Conservation (phyloP, 2,329 filamentous ascomycete species). For the Colletotrichum horii region DNA sequence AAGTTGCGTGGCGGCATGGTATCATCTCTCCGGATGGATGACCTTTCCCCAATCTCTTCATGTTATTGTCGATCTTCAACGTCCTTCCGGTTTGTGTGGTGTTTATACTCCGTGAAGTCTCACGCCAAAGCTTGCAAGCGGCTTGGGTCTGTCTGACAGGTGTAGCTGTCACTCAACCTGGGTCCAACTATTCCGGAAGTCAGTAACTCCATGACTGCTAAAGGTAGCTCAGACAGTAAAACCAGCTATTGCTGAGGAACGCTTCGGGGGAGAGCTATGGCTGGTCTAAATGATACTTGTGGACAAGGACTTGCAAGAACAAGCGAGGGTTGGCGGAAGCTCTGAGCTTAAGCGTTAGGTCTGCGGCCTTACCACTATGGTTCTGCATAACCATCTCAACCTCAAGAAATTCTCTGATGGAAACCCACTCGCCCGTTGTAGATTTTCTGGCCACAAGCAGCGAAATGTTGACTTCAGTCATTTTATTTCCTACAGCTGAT, state of each 20-base stretch:
- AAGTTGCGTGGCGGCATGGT: not conserved
- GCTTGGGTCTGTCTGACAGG: not conserved
- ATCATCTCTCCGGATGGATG: not conserved
- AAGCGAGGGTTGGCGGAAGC: not conserved
- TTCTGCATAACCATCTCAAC: not conserved
- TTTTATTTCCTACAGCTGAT: not conserved
- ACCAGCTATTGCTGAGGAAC: not conserved
- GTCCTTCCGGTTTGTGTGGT: not conserved
- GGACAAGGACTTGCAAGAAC: not conserved
- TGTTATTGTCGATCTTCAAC: not conserved
- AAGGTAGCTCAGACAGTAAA: not conserved
- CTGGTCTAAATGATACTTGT: not conserved
- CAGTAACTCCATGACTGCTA: not conserved
- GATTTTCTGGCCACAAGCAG: not conserved
- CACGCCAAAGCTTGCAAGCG: not conserved
- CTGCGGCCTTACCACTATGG: not conserved
- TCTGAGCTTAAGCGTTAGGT: not conserved
- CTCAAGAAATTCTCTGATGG: not conserved
- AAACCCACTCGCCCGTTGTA: not conserved
- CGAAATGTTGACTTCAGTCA: not conserved
- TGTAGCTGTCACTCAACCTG: not conserved
- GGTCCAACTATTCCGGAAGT: rapidly evolving
- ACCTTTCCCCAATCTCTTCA: not conserved
- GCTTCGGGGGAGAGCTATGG: not conserved
- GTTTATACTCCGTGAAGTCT: not conserved